Evolutionary conservation across 2,329 filamentous ascomycete species (phyloP), one percentile per base, ranked within the genome.

Genomic region (Microdochium trichocladiopsis): DNA sequence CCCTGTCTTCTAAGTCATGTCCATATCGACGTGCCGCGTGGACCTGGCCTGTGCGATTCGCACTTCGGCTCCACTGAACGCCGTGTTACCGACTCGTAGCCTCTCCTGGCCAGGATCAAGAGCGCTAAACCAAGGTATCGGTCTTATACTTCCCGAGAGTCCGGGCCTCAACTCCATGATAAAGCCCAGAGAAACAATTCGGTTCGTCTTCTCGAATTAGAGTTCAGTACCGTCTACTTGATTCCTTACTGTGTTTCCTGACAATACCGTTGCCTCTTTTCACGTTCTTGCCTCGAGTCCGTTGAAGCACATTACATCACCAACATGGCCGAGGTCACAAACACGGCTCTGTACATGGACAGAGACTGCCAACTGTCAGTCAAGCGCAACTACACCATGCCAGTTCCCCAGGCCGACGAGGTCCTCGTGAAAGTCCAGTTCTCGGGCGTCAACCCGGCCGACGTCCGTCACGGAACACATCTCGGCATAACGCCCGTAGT

Each of bases 361-460:
- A 21, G 21, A 12, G 41, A 45, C 41, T 45, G 41, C 18, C 21
- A 45, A 45, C 6, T 45, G 12, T 18, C 21, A 45, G n/a, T 22
- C 41, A 45, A 22, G 22, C 41, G 41, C 12, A 18, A 22, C 18
- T 45, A 21, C 18, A 10, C 6, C 41, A 21, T 49, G 16, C n/a
- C 21, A 22, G 2, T 21, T 16, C 21, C 41, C 12, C 21, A 45
- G 41, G 43, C 24, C 33, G 51, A 49, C 18, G 51, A 56, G 33
- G 47, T 55, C 22, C 47, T 50, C 18, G 36, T 57, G 25, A 33
- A 55, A 28, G 48, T 53, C 6, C n/a, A 50, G 33, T 57, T 48
- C 48, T 57, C 55, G 2, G 55, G 55, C 36, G 48, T 51, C 21
- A 55, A 55, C 28, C 51, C 53, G 11, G 55, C 55, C n/a, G 55